A percentile compares a stretch with the other conserved stretches of the same genome.
phyloP scores from a whole-genome alignment of 164 flowering plant genomes.

The Chloranthus sessilifolius region DNA sequence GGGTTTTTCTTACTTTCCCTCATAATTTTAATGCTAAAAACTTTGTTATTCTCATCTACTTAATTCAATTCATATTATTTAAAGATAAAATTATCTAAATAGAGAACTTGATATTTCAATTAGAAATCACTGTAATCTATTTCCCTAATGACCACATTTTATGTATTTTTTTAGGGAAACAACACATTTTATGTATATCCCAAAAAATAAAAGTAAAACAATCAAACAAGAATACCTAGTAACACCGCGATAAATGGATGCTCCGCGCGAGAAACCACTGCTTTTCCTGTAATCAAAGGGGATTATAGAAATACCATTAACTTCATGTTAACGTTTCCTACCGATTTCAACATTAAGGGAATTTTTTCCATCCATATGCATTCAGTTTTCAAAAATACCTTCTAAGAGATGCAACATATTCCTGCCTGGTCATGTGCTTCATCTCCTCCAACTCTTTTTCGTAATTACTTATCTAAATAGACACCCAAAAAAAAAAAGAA shows the following conservation, averaged over 20 bases:
- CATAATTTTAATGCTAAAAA: too few relatives aligned
- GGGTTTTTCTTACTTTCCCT: too few relatives aligned
- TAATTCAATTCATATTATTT: too few relatives aligned
- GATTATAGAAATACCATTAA: not conserved
- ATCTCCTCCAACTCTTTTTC: conserved; percentile 88
- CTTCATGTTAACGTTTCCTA: not conserved
- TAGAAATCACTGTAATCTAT: too few relatives aligned
- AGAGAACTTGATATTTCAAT: too few relatives aligned
- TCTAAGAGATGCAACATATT: conserved; percentile 81
- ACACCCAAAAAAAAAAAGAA: not conserved
- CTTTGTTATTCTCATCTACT: too few relatives aligned
- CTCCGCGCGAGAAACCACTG: conserved; percentile 95
- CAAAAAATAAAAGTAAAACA: too few relatives aligned
- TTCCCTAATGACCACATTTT: not conserved
- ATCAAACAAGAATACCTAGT: conserved; percentile 50
- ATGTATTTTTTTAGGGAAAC: too few relatives aligned
- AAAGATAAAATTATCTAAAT: too few relatives aligned
- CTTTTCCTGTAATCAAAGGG: conserved; percentile 64
- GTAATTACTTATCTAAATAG: conserved; percentile 59
- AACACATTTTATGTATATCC: too few relatives aligned
- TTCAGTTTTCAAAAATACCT: too few relatives aligned
- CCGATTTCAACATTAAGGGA: not conserved
- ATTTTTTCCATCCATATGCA: not conserved
- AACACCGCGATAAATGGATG: conserved; percentile 92
- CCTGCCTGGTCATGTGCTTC: conserved; percentile 97